These are phyloP conservation scores for Aspergillus fumigatus DNA, from an alignment of 2,329 filamentous ascomycete species.

Conservation along the genomic window DNA sequence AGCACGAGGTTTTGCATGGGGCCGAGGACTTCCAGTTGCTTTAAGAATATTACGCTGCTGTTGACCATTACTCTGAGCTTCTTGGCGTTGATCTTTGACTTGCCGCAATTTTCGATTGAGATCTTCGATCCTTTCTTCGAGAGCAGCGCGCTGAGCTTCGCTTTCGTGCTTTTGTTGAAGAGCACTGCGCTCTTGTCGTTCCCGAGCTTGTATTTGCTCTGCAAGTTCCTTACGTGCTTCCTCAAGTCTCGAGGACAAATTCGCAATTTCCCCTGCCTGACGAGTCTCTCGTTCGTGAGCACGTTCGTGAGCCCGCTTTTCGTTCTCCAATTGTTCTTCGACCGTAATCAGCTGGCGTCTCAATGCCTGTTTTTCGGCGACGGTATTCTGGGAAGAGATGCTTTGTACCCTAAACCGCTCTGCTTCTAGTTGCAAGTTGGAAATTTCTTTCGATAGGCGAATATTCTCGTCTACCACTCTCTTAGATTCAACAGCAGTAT, in stretches of 20 bases:
- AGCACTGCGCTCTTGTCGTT: constrained; percentile 44
- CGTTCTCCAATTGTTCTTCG: constrained; percentile 77
- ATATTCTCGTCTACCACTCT: constrained; percentile 65
- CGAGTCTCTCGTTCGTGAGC: constrained; percentile 40
- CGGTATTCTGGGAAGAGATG: constrained; percentile 59
- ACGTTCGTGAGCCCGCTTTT: constrained; percentile 65
- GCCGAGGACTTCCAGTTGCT: constrained; percentile 20
- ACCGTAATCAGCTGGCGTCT: constrained; percentile 72
- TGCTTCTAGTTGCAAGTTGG: constrained; percentile 56
- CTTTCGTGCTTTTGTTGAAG: constrained; percentile 58
- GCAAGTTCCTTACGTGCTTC: constrained; percentile 48
- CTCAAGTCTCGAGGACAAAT: constrained; percentile 41
- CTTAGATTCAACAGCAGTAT: constrained; percentile 63
- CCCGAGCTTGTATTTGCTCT: constrained; percentile 48
- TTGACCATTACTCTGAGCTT: constrained; percentile 51
- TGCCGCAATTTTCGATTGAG: constrained; percentile 66
- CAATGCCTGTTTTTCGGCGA: constrained; percentile 74
- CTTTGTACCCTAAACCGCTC: constrained; percentile 59
- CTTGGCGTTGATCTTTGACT: constrained; percentile 69
- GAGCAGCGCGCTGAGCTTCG: constrained; percentile 57
- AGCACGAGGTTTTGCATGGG: constrained; percentile 39
- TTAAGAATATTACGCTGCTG: constrained; percentile 35
- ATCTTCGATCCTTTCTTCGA: constrained; percentile 67
- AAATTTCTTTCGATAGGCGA: constrained; percentile 56
- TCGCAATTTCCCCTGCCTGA: constrained; percentile 37